Evolutionary conservation across 2,329 filamentous ascomycete species (phyloP).

Genomic region (Xylaria sp.): DNA sequence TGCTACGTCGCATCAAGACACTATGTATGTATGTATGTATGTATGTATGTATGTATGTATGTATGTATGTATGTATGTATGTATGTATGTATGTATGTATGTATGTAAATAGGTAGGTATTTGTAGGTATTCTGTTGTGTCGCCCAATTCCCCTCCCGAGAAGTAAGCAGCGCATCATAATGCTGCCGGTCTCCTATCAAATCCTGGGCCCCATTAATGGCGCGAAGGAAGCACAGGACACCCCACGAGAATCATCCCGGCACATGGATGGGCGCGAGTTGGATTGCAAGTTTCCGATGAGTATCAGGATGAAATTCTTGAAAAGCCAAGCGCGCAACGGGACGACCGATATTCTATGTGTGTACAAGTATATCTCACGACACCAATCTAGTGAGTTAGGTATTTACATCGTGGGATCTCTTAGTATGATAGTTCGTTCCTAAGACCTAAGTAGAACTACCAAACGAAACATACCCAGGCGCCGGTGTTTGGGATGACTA

Average conservation of each 20-base stretch:
- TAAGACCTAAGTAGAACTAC: background rate
- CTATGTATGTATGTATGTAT: too few species aligned
- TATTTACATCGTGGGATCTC: background rate
- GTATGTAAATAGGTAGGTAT: too few species aligned
- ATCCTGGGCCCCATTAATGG: constrained; percentile 5
- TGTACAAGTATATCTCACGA: background rate
- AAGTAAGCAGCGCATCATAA: background rate
- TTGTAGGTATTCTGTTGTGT: too few species aligned
- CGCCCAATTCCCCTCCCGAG: background rate
- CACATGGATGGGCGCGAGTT: background rate
- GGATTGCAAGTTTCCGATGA: background rate
- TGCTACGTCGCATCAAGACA: background rate
- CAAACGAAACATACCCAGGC: background rate
- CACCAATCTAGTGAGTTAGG: background rate
- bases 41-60: too few species aligned
- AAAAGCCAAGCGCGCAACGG: background rate
- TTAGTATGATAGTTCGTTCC: background rate
- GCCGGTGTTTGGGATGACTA: constrained; percentile 1
- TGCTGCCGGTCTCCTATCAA: background rate
- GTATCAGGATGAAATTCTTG: background rate
- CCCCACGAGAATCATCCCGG: constrained; percentile 9
- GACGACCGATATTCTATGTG: background rate
- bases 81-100: too few species aligned
- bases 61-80: too few species aligned
- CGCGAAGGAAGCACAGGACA: constrained; percentile 3